Base-by-base conservation (phyloP, 805 yeast genomes). In the Saccharomycopsis synnaedendra region DNA sequence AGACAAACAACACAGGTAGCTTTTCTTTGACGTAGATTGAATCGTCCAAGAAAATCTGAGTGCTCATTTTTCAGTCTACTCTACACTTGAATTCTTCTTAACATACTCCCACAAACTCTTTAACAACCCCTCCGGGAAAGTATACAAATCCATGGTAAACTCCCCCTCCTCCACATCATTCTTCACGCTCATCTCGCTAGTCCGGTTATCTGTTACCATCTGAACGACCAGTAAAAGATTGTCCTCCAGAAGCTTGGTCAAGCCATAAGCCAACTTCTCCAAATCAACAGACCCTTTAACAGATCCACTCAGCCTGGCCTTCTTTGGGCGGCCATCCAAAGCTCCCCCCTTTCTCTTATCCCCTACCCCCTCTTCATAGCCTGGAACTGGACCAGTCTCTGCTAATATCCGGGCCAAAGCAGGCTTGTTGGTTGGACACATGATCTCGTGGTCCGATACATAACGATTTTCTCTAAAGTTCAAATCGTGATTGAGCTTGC, bases 121-220 rank as follows among this genome's bases (percentile, higher is more conserved):
- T 62, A 93, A 74, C 62, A 93, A 70, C 39, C 84, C 78, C 62
- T 90, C 97, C 27, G 97, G 97, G 56, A 90, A 71, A 31, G 97
- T 89, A 65, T 79, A 89, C 57, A 90, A 74, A 67, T 90, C 98
- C 85, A 90, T 86, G 47, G 95, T 87, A 64, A 93, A 90, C 69
- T 93, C 97, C 46, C 98, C 98, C 58, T 86, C 90, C 53, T 90
- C 97, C 44, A 86, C 88, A 59, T 90, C 95, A 64, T 93, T 90
- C 62, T 89, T 89, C 57, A 90, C 83, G 65, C 84, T 88, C 95
- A 90, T 90, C 43, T 90, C 97, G 41, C 86, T 78, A 4, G 97
- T 87, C 61, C 86, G 78, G 67, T 93, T 93, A 64, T 90, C 97
- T 41, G 95, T 88, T 39, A 90, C 93, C 96, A 90, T 89, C 66